Base-by-base conservation (phyloP, 345 rosid genomes). In the Anacardium occidentale region DNA sequence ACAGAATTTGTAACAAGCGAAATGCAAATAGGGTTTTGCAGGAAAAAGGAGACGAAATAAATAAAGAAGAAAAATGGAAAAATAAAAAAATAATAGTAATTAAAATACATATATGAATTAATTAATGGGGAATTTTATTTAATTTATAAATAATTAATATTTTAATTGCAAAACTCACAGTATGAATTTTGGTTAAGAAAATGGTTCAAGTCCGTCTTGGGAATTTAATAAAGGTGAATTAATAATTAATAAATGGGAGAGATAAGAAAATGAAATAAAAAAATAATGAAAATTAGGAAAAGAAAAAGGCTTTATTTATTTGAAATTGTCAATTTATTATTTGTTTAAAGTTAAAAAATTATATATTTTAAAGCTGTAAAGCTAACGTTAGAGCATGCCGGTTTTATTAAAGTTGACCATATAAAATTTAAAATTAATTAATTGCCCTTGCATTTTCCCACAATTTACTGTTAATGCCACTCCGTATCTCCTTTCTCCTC, bases 151-250 rank as follows among this genome's bases (percentile, higher is more conserved):
- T 75, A 86, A 80, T 75, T 75, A 86, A 80, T 93, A 85, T 85
- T 87, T 80, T 84, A 88, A 84, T 87, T 83, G 83, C 74, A 44
- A 85, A 87, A 88, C 75, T 83, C 80, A 83, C 79, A 90, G 88
- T 87, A 89, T 89, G 84, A 84, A 94, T 80, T 90, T 80, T 87
- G 90, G 91, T 94, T 94, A 90, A 89, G 86, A 89, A 86, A 87
- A 87, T 79, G 90, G 79, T 89, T 87, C 87, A 85, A 85, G 98
- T 94, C 94, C 97, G 97, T 88, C 92, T 87, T 76, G 90, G 87
- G 82, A 90, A 76, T 86, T 84, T 75, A 86, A 87, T 85, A 84
- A 83, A 79, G 74, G 60, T 54, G 26, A 76, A 70, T 68, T 84
- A 82, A 78, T 29, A 1, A 29, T 1, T 29, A 29, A n/a, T 82